Evolutionary conservation across 2,329 filamentous ascomycete species (phyloP).

Genomic region (Mycogone perniciosa): DNA sequence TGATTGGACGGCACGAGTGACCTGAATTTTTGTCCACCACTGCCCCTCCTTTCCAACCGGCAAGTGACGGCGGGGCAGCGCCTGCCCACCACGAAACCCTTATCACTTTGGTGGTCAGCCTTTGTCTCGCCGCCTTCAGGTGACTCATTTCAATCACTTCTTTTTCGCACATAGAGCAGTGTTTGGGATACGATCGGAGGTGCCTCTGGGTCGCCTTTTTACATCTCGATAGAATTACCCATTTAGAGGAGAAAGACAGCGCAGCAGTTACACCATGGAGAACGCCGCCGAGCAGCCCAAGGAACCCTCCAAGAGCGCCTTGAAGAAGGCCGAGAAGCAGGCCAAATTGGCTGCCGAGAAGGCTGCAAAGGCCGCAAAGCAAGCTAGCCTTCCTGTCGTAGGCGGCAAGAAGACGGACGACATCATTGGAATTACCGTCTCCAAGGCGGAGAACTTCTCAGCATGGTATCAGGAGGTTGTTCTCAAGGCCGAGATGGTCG

Average conservation of each 20-base stretch:
- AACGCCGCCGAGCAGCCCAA: constrained; percentile 42
- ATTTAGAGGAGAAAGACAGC: neutral
- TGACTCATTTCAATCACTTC: neutral
- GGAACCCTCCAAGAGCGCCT: constrained; percentile 53
- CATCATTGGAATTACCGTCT: constrained; percentile 81
- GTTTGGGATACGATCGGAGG: too few species aligned
- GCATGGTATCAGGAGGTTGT: constrained; percentile 98
- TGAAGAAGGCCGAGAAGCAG: constrained; percentile 61
- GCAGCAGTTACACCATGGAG: constrained; percentile 22
- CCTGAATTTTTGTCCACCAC: constrained; percentile 14
- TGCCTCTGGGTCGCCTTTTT: too few species aligned
- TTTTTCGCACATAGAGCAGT: too few species aligned
- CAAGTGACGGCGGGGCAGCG: constrained; percentile 16
- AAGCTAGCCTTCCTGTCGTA: constrained; percentile 43
- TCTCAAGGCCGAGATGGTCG: constrained; percentile 93
- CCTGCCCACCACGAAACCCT: neutral
- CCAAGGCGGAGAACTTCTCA: constrained; percentile 80
- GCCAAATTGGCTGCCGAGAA: constrained; percentile 56
- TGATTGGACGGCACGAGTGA: constrained; percentile 16
- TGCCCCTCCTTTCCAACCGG: constrained; percentile 15
- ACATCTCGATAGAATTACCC: too few species aligned
- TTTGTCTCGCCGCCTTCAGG: neutral
- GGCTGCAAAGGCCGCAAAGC: constrained; percentile 56
- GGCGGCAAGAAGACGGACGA: constrained; percentile 57
- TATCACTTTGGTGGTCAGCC: neutral